A percentile compares a stretch with the other conserved stretches of the same genome.
Evolutionary conservation across 345 rosid species (phyloP).

Genomic region (Ceriops tagal): DNA sequence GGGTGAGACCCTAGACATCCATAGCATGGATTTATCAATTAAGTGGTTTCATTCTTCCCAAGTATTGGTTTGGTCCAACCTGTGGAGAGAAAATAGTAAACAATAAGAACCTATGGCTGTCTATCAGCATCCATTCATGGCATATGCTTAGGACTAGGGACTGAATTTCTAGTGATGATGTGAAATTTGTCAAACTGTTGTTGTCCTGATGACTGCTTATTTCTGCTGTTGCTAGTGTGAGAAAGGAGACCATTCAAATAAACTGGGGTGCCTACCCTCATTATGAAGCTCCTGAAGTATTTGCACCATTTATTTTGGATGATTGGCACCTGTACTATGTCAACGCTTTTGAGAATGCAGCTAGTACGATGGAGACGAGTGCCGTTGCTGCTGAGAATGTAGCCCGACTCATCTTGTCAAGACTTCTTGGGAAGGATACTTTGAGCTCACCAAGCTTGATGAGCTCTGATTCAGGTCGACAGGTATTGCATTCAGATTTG

Average conservation of each 20-base stretch:
- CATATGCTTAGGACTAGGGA: not conserved
- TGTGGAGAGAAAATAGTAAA: no score
- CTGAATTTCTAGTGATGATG: not conserved
- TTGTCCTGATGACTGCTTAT: slow-evolving; percentile 9
- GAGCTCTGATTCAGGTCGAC: slow-evolving; percentile 22
- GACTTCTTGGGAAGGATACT: slow-evolving; percentile 33
- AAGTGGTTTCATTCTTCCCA: no score
- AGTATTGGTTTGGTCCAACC: no score
- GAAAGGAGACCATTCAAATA: slow-evolving; percentile 64
- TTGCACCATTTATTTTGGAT: slow-evolving; percentile 81
- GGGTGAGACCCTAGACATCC: no score
- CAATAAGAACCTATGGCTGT: not conserved
- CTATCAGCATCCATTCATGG: not conserved
- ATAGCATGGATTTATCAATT: no score
- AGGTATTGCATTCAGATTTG: slow-evolving; percentile 40
- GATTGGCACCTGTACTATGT: slow-evolving; percentile 72
- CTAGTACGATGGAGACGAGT: slow-evolving; percentile 91
- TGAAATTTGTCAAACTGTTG: not conserved
- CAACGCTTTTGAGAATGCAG: slow-evolving; percentile 91
- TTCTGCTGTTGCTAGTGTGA: slow-evolving; percentile 34
- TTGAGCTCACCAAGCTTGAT: slow-evolving; percentile 23
- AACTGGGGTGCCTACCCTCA: slow-evolving; percentile 98
- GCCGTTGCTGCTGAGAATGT: slow-evolving; percentile 92
- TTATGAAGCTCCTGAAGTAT: slow-evolving; percentile 76
- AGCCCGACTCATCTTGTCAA: slow-evolving; percentile 71